Evolutionary conservation across 176 grass and related monocot genomes (phyloP), one percentile per base, ranked within the genome.

Genomic region (Oryza glaberrima): DNA sequence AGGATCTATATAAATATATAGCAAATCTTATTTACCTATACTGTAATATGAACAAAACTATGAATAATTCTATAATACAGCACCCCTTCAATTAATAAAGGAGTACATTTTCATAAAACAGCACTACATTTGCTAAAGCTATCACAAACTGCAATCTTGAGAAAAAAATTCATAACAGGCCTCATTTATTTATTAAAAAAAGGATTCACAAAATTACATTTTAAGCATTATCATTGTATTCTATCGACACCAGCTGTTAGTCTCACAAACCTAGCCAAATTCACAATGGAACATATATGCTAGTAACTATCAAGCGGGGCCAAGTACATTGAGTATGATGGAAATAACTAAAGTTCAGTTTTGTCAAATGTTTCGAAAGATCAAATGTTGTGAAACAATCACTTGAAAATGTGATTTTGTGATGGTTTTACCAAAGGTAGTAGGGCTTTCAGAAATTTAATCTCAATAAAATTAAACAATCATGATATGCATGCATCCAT

Each of bases 31-130:
- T 48, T 35, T 16, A 73, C 11, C 16, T 54, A 32, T 44, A 82
- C 58, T 45, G 25, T 25, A 11, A 75, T 11, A 75, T 11, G n/a
- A 36, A 65, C 26, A 75, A 46, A 48, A 43, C 19, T 36, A 26
- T 66, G 81, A 66, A 74, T 49, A 28, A 12, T 66, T 75, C 14
- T 9, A 66, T 11, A 69, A 72, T 66, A 48, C 13, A 48, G 11
- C n/a, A 48, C 16, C 17, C 70, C 71, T 70, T 66, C 43, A 43
- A 67, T 65, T 36, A 75, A 49, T 65, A 4, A 65, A 73, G 54
- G 19, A 58, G 17, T 20, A 58, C 15, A 58, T 9, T 58, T 58
- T 58, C 6, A 58, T 19, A 58, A 58, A 58, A 58, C 5, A n/a
- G 54, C 19, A 58, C 54, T 20, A 58, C 54, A 58, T 20, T n/a